Evolutionary conservation across 306 rosid species (phyloP), one percentile per base, ranked within the genome.

Genomic region (Alnus glutinosa): DNA sequence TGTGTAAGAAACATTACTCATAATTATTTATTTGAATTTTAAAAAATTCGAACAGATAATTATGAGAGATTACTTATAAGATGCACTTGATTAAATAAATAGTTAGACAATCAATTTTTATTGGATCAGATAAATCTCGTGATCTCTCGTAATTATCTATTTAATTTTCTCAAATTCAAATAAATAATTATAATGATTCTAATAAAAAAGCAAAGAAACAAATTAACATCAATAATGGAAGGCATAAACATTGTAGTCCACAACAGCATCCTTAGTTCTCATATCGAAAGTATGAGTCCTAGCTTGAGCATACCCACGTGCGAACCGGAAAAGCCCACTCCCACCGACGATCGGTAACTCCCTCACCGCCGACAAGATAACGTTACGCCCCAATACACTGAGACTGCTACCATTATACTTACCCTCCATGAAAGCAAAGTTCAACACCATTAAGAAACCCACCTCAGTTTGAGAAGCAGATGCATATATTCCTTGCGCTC

Each of bases 291-390:
- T 0, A 14, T 82, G 79, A 76, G 83, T 80, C 50, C 48, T 85
- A 2, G 92, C 92, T 14, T 34, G 85, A 64, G 88, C 89, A 71
- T 80, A 91, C 2, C 98, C 98, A 14, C 90, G 90, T 0, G 97
- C 97, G 39, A 91, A 93, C 46, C 91, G 84, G 82, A 93, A 91
- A 34, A 73, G 73, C 10, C 97, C 97, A 0, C 86, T 92, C 0
- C 97, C 93, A 54, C 97, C 97, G 4, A 92, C 91, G 1, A 92
- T 72, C 8, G 93, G 91, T 91, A 92, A 82, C 83, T 90, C 97
- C 55, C 93, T 87, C 30, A 86, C 88, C 13, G 58, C 49, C 3
- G 87, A 80, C 0, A 39, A 18, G 7, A 79, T 72, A 8, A 79
- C 30, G 70, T 90, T 90, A 55, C 92, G 80, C 7, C 97, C 97